A percentile compares a stretch with the other conserved stretches of the same genome.
Conservation (phyloP, 805 yeast species). For the Kuraishia floccosa region DNA sequence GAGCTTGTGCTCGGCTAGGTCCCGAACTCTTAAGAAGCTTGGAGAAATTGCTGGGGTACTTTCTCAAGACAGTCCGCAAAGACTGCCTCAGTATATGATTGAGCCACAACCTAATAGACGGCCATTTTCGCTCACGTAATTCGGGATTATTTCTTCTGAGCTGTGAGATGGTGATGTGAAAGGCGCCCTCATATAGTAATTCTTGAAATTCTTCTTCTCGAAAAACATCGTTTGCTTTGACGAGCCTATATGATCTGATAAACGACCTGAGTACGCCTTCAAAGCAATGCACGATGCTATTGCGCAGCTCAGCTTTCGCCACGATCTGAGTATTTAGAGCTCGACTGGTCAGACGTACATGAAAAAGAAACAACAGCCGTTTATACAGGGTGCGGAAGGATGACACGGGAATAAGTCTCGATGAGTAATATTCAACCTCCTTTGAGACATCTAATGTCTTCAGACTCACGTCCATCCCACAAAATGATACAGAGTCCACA, state of each 20-base stretch:
- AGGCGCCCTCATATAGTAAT: too few relatives aligned
- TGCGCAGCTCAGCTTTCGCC: slow-evolving; percentile 8
- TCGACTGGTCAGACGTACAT: slow-evolving; percentile 19
- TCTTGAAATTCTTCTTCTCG: too few relatives aligned
- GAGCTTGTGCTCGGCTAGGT: too few relatives aligned
- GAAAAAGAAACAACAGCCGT: slow-evolving; percentile 14
- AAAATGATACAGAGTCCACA: slow-evolving; percentile 20
- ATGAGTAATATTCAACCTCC: slow-evolving; percentile 9
- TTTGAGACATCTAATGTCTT: slow-evolving; percentile 23
- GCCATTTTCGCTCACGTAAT: too few relatives aligned
- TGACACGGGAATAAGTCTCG: slow-evolving; percentile 3
- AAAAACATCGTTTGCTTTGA: not conserved
- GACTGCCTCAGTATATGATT: too few relatives aligned
- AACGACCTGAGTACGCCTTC: not conserved
- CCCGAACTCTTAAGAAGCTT: too few relatives aligned
- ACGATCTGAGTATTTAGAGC: slow-evolving; percentile 14
- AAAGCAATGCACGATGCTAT: slow-evolving; percentile 5
- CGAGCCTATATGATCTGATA: not conserved
- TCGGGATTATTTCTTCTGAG: too few relatives aligned
- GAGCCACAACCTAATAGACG: too few relatives aligned
- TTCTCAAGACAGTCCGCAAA: too few relatives aligned
- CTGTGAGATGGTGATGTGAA: too few relatives aligned
- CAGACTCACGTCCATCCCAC: slow-evolving; percentile 28
- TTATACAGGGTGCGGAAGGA: slow-evolving; percentile 12
- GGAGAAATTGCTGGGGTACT: too few relatives aligned